Evolutionary conservation across 805 yeast species (phyloP), one percentile per base, ranked within the genome.

Genomic region (Candida sonorensis): DNA sequence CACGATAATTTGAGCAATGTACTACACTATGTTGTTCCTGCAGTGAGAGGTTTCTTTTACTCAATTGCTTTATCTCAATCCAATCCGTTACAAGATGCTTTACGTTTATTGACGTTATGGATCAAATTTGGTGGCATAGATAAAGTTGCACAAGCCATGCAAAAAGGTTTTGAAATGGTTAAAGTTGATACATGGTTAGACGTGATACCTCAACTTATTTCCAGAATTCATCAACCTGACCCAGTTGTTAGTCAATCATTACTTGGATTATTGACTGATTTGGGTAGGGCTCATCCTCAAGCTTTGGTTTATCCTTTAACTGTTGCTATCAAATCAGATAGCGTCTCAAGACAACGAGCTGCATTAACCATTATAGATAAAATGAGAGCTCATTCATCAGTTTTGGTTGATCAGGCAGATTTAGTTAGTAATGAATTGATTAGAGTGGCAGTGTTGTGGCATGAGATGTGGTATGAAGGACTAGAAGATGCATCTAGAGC

Each of bases 401-500:
- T 65, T 0, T 63, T 92, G 38, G 96, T 92, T 17, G 87, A 81
- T 41, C 97, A 92, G 53, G 88, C 97, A 0, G 96, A 87, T 45
- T 57, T 88, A 34, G 97, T 92, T n/a, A 83, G 95, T 60, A 79
- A 78, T 44, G 98, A 92, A 51, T 71, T 92, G 35, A 88, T 92
- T 41, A 67, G 97, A 44, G 95, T 87, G 12, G 96, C 97, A 1
- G 96, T 90, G 4, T 60, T 92, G 38, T 88, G 98, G 97, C 95
- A 87, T 50, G 99, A 92, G 50, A 81, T 82, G 53, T 92, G 99
- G 98, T 88, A 87, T 46, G 97, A 90, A 59, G 97, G 95, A 3
- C 66, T 92, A 20, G 99, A 92, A 53, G 96, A 92, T 62, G 98
- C 98, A 0, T 87, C 96, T 3, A 68, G 96, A 37, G 70, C 83